Base-by-base conservation (phyloP, 257 asterid species). In the Thymus quinquecostatus region DNA sequence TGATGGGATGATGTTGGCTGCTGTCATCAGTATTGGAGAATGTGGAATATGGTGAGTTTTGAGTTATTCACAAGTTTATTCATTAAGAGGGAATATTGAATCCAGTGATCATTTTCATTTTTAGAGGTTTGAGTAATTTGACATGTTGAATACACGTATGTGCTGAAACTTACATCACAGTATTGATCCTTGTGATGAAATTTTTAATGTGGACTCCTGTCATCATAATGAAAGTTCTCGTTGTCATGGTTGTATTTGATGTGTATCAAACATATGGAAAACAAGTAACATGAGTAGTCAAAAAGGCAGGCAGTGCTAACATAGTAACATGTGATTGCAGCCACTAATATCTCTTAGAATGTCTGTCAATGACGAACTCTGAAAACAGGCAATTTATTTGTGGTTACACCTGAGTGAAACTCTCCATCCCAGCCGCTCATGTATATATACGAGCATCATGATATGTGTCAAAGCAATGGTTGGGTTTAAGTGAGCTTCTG, bases 21-120 rank as follows among this genome's bases (percentile, higher is more conserved):
- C 80, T 74, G 56, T 73, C 63, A 69, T 69, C 90, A 95, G 99
- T 95, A 95, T 71, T 95, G 99, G 99, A 90, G 99, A 83, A 87
- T 89, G 97, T 95, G 99, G 99, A 92, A 95, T 78, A 88, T 95
- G 98, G 99, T 95, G 84, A 75, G 97, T 67, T 45, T 47, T 59
- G 11, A 49, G 56, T 57, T 66, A 7, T 62, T 77, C 60, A 27
- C 5, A 30, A 44, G 60, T 76, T 57, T 21, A 56, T 49, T 60
- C 66, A 11, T 66, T 60, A 10, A 41, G 56, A 47, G n/a, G 12
- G 68, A 49, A 64, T 56, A 43, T 65, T 59, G 60, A 21, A 70
- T 49, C 45, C 60, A 51, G 56, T 68, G 28, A 63, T 71, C 28
- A 8, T 34, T 58, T 57, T 63, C 41, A 61, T 66, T 63, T 60